phyloP scores from a whole-genome alignment of 768 basidiomycete species.

The Leccinum incarnatum region DNA sequence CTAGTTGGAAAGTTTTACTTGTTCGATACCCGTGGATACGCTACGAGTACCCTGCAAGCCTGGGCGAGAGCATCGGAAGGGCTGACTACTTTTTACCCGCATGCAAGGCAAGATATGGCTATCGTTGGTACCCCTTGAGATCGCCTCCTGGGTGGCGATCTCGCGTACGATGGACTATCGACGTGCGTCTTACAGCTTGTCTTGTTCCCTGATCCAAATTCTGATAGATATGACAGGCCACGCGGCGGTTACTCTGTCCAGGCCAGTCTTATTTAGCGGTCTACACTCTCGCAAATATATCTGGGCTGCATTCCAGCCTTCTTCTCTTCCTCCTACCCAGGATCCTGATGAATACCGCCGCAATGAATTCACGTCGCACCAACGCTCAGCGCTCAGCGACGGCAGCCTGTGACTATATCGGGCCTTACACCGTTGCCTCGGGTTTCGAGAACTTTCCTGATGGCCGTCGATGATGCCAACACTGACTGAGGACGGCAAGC shows the following conservation, averaged over 20 bases:
- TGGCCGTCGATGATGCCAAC: constrained; percentile 25
- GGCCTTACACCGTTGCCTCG: constrained; percentile 12
- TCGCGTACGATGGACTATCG: constrained; percentile 93
- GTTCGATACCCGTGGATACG: constrained; percentile 76
- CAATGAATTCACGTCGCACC: constrained; percentile 27
- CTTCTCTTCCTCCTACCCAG: background rate
- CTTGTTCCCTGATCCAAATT: background rate
- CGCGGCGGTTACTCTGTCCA: background rate
- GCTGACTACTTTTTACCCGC: background rate
- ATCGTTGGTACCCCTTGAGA: constrained; percentile 67
- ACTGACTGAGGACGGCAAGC: constrained; percentile 32
- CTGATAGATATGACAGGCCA: constrained; percentile 55
- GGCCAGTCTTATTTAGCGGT: constrained; percentile 2
- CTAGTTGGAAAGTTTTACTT: constrained; percentile 87
- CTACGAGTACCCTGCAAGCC: constrained; percentile 38
- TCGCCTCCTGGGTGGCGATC: constrained; percentile 70
- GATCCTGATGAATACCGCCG: constrained; percentile 23
- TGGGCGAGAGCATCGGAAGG: background rate
- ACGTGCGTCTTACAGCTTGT: constrained; percentile 45
- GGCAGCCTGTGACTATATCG: constrained; percentile 16
- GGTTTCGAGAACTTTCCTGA: constrained; percentile 26
- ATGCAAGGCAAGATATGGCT: constrained; percentile 77
- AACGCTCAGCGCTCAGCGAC: constrained; percentile 20
- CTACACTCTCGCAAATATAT: background rate
- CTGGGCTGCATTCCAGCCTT: background rate